phyloP scores from a whole-genome alignment of 2,329 filamentous ascomycete species.

The Cucurbitaria berberidis region DNA sequence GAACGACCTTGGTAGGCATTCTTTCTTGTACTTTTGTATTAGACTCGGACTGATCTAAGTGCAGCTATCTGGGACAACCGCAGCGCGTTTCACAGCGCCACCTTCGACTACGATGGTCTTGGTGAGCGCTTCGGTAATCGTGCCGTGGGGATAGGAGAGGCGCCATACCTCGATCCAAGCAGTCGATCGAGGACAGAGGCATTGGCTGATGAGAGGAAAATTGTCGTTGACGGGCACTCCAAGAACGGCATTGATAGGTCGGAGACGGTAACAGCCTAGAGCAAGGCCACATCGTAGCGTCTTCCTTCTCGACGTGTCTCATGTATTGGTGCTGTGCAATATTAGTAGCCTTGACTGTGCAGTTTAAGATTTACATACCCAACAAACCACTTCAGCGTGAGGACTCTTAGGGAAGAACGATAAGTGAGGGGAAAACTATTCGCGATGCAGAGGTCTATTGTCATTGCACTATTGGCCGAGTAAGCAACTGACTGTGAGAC shows the following conservation, averaged over 20 bases:
- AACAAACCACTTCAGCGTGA: no score
- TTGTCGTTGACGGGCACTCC: neutral
- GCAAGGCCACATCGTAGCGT: neutral
- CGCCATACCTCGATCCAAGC: conserved; percentile 48
- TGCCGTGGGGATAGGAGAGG: conserved; percentile 49
- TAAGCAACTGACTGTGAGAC: no score
- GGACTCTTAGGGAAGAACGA: no score
- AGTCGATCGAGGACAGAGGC: conserved; percentile 33
- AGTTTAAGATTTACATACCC: no score
- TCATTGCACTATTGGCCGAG: no score
- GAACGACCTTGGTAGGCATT: conserved; percentile 21
- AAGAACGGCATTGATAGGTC: conserved; percentile 2
- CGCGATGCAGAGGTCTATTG: no score
- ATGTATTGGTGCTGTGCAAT: no score
- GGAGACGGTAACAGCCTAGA: conserved; percentile 4
- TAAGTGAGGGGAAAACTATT: no score
- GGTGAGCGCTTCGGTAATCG: conserved; percentile 28
- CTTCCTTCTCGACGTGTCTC: neutral
- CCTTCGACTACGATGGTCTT: conserved; percentile 20
- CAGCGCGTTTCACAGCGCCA: conserved; percentile 38
- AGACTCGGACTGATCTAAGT: neutral
- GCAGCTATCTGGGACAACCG: conserved; percentile 51
- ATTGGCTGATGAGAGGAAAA: conserved; percentile 11
- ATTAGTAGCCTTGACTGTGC: no score
- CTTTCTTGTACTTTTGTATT: neutral